A percentile compares a stretch with the other conserved stretches of the same genome.
Evolutionary conservation across 805 yeast genomes (phyloP).

Genomic region (Tetrapisispora phaffii): DNA sequence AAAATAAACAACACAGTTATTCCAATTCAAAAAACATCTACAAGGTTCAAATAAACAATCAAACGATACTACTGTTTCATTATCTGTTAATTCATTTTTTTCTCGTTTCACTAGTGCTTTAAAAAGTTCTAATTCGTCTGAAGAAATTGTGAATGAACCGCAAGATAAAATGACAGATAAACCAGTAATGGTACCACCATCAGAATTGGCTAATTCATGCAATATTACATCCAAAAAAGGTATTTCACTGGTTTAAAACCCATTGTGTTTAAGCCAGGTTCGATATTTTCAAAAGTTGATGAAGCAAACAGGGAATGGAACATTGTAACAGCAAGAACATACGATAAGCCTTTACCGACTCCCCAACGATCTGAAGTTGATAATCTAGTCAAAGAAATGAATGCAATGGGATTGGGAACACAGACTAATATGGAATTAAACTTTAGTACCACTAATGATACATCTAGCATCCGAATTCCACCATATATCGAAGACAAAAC

Average conservation of each 20-base stretch:
- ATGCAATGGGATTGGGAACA: constrained; percentile 1
- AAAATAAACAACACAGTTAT: background rate
- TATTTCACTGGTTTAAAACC: constrained; percentile 5
- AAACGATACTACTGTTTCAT: background rate
- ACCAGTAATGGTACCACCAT: background rate
- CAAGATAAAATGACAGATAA: background rate
- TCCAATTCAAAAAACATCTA: background rate
- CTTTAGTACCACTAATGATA: background rate
- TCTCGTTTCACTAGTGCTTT: background rate
- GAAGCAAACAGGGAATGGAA: constrained; percentile 20
- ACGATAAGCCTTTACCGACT: constrained; percentile 18
- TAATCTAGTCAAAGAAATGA: constrained; percentile 1
- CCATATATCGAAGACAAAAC: background rate
- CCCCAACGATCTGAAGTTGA: background rate
- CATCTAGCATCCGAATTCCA: background rate
- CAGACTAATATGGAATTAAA: background rate
- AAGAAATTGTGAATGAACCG: background rate
- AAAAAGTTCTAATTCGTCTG: background rate
- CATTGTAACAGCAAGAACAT: constrained; percentile 12
- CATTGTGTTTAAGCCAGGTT: constrained; percentile 6
- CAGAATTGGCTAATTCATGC: constrained; percentile 12
- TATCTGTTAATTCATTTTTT: background rate
- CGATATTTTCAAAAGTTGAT: constrained; percentile 9
- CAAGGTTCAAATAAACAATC: background rate
- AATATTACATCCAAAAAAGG: constrained; percentile 1